A percentile compares a stretch with the other conserved stretches of the same genome.
These are phyloP conservation scores for Periconia macrospinosa DNA, from an alignment of 2,329 filamentous ascomycete species.

Conservation along the genomic window DNA sequence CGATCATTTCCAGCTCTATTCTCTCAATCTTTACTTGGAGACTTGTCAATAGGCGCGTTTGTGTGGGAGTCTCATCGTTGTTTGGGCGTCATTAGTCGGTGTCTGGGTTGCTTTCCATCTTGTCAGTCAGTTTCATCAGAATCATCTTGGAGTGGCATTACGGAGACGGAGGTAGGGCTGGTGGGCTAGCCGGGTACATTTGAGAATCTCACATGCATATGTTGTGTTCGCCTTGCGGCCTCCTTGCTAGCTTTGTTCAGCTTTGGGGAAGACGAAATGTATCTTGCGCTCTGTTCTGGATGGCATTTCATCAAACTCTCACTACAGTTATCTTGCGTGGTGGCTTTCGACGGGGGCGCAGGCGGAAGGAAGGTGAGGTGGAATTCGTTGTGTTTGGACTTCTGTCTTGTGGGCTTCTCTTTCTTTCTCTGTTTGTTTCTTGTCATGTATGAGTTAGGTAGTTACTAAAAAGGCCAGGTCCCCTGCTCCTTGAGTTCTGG, in stretches of 20 bases:
- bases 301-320: slow-evolving; percentile 7
- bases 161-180: slow-evolving; percentile 15
- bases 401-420: slow-evolving; percentile 11
- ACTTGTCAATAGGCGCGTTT: slow-evolving; percentile 35
- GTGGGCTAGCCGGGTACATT: slow-evolving; percentile 26
- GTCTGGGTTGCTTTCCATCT: slow-evolving; percentile 33
- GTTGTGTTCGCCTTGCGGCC: slow-evolving; percentile 19
- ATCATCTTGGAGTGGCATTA: slow-evolving; percentile 25
- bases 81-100: slow-evolving; percentile 38
- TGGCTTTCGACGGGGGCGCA: background rate
- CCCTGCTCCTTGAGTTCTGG: slow-evolving; percentile 8
- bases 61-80: slow-evolving; percentile 25
- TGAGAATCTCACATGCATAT: slow-evolving; percentile 34
- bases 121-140: slow-evolving; percentile 19
- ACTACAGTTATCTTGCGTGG: slow-evolving; percentile 13
- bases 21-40: slow-evolving; percentile 22
- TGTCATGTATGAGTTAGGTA: slow-evolving; percentile 39
- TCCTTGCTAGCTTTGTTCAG: slow-evolving; percentile 1
- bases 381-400: background rate
- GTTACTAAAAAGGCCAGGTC: slow-evolving; percentile 25
- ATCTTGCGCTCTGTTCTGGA: slow-evolving; percentile 10
- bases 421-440: slow-evolving; percentile 21
- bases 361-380: too few relatives aligned
- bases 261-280: slow-evolving; percentile 7
- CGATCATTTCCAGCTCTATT: slow-evolving; percentile 18